Evolutionary conservation across 2,329 filamentous ascomycete genomes (phyloP).

Genomic region (Xylariaceae sp.): DNA sequence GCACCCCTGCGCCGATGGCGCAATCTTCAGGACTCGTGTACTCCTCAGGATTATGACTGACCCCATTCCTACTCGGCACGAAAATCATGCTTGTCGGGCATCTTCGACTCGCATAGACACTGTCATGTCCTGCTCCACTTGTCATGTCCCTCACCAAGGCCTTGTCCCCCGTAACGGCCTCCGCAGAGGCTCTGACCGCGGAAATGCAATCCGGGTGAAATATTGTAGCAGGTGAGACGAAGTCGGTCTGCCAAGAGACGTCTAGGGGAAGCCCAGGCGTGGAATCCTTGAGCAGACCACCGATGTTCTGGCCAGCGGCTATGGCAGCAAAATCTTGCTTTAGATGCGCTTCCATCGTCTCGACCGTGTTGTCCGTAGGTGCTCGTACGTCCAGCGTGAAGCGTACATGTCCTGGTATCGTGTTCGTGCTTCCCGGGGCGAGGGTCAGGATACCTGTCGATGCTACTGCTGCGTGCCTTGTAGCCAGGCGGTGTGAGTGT

Average conservation of each 20-base stretch:
- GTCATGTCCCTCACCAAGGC: slow-evolving; percentile 33
- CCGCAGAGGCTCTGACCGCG: slow-evolving; percentile 58
- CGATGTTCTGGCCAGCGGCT: slow-evolving; percentile 51
- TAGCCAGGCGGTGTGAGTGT: slow-evolving; percentile 59
- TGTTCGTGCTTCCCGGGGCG: slow-evolving; percentile 65
- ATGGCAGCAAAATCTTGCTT: slow-evolving; percentile 55
- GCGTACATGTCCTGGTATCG: slow-evolving; percentile 62
- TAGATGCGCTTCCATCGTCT: slow-evolving; percentile 52
- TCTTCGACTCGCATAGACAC: slow-evolving; percentile 54
- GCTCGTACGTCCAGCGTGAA: slow-evolving; percentile 67
- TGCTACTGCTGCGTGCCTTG: slow-evolving; percentile 55
- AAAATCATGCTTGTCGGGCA: slow-evolving; percentile 66
- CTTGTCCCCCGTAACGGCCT: slow-evolving; percentile 50
- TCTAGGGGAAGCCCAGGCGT: slow-evolving; percentile 16
- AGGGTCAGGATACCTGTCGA: slow-evolving; percentile 66
- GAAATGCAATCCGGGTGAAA: slow-evolving; percentile 66
- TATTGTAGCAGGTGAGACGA: slow-evolving; percentile 54
- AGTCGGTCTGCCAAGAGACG: slow-evolving; percentile 53
- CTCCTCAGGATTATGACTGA: slow-evolving; percentile 61
- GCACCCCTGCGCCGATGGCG: slow-evolving; percentile 47
- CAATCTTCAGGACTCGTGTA: slow-evolving; percentile 57
- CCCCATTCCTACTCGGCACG: slow-evolving; percentile 57
- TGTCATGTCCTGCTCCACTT: slow-evolving; percentile 43
- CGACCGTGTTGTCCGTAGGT: slow-evolving; percentile 49
- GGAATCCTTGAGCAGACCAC: slow-evolving; percentile 34